Conservation (phyloP, 441 rosid species). For the Euphorbia corollata region DNA sequence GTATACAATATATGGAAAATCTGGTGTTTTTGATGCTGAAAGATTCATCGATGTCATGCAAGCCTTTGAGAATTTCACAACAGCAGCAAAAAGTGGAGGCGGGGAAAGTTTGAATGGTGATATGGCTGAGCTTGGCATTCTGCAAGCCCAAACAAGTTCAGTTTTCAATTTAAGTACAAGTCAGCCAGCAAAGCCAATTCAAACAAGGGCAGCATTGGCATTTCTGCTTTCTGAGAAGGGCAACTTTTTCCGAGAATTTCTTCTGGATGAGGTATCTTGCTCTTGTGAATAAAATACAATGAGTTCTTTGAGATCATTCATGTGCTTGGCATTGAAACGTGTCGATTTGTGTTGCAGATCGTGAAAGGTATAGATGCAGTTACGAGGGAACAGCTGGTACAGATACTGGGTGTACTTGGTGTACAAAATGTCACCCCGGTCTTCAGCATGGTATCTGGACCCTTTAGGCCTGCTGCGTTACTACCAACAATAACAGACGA, state of each 20-base stretch:
- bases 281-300: not conserved
- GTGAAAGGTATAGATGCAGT: slow-evolving; percentile 94
- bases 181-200: slow-evolving; percentile 50
- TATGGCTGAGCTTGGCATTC: slow-evolving; percentile 84
- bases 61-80: slow-evolving; percentile 94
- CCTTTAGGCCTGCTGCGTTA: slow-evolving; percentile 63
- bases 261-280: slow-evolving; percentile 75
- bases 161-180: slow-evolving; percentile 33
- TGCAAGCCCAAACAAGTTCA: slow-evolving; percentile 46
- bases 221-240: slow-evolving; percentile 88
- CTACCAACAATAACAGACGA: slow-evolving; percentile 79
- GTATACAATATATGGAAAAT: slow-evolving; percentile 85
- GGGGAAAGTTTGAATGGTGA: slow-evolving; percentile 78
- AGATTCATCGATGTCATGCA: slow-evolving; percentile 97
- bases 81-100: slow-evolving; percentile 97
- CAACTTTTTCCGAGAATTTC: slow-evolving; percentile 88
- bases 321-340: slow-evolving; percentile 2
- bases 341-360: slow-evolving; percentile 39
- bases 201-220: slow-evolving; percentile 83
- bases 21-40: slow-evolving; percentile 94
- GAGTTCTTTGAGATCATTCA: not conserved
- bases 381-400: slow-evolving; percentile 83
- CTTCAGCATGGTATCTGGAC: slow-evolving; percentile 83
- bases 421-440: slow-evolving; percentile 56
- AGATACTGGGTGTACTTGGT: slow-evolving; percentile 59